Evolutionary conservation across 495 filamentous ascomycete species (phyloP).

Genomic region (Penicillium malachiteum): DNA sequence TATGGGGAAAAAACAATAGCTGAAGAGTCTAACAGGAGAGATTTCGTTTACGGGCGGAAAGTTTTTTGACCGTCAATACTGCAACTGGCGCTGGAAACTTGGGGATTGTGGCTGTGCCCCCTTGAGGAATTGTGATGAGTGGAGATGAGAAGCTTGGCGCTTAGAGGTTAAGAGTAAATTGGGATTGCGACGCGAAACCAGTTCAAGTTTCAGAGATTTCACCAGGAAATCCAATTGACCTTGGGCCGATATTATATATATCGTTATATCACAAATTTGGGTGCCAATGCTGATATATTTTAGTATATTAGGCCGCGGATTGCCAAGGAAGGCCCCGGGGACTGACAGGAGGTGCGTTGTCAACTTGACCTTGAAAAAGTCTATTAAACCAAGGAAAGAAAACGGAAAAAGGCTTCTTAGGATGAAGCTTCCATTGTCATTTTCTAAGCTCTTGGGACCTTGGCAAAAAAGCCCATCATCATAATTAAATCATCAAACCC

Average conservation of each 20-base stretch:
- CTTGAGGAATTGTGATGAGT: conserved; percentile 3
- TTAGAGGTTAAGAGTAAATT: background rate
- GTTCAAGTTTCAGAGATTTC: background rate
- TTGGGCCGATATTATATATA: no score
- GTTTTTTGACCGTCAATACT: background rate
- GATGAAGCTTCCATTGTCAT: background rate
- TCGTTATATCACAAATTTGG: no score
- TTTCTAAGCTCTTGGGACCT: background rate
- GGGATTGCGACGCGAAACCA: background rate
- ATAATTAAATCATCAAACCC: background rate
- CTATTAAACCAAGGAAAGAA: conserved; percentile 1
- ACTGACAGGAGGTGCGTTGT: background rate
- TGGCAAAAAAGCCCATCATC: background rate
- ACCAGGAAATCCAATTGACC: no score
- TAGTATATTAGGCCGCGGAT: background rate
- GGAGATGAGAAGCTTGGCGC: conserved; percentile 10
- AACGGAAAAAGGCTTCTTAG: background rate
- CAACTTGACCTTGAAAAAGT: background rate
- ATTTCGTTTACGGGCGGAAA: background rate
- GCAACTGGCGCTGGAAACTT: background rate
- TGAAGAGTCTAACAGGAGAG: background rate
- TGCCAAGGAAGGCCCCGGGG: no score
- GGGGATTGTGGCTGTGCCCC: background rate
- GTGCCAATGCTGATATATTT: background rate
- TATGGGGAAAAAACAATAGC: background rate